phyloP scores from a whole-genome alignment of 169 alveolate genomes.

The Eimeria falciformis region DNA sequence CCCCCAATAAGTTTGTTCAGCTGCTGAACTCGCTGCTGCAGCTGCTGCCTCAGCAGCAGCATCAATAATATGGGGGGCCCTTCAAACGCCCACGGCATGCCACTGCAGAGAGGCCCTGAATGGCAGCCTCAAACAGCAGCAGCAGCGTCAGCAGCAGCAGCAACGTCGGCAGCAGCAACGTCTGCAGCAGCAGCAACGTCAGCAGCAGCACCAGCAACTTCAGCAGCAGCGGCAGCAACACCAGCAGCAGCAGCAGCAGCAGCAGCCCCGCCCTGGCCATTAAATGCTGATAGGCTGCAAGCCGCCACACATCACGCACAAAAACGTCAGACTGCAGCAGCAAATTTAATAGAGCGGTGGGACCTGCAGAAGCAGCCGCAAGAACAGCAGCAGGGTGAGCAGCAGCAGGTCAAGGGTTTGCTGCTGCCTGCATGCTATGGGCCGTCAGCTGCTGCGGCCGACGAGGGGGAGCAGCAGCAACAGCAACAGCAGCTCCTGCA shows the following conservation, averaged over 20 bases:
- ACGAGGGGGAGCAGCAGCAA: constrained; percentile 9
- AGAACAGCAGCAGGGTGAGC: constrained; percentile 26
- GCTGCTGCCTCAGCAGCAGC: neutral
- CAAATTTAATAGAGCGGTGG: constrained; percentile 1
- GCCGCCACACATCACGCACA: neutral
- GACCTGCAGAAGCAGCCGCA: neutral
- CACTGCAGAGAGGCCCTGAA: neutral
- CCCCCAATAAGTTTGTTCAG: neutral
- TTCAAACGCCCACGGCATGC: neutral
- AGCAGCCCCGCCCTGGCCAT: neutral
- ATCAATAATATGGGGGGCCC: neutral
- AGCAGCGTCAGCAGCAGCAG: neutral
- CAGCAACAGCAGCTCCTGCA: constrained; percentile 27
- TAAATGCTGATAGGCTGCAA: neutral
- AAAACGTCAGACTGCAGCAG: neutral
- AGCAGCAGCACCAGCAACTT: constrained; percentile 2
- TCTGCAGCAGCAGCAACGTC: neutral
- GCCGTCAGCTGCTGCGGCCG: neutral
- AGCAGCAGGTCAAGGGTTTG: constrained; percentile 14
- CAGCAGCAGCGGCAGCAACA: neutral
- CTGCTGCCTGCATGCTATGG: constrained; percentile 20
- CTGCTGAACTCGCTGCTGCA: constrained; percentile 7
- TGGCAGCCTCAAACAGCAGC: neutral
- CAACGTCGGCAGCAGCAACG: neutral
- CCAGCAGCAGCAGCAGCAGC: constrained; percentile 17